A percentile compares a stretch with the other conserved stretches of the same genome.
Conservation (phyloP, 2,329 filamentous ascomycete species). For the Apiospora marii region DNA sequence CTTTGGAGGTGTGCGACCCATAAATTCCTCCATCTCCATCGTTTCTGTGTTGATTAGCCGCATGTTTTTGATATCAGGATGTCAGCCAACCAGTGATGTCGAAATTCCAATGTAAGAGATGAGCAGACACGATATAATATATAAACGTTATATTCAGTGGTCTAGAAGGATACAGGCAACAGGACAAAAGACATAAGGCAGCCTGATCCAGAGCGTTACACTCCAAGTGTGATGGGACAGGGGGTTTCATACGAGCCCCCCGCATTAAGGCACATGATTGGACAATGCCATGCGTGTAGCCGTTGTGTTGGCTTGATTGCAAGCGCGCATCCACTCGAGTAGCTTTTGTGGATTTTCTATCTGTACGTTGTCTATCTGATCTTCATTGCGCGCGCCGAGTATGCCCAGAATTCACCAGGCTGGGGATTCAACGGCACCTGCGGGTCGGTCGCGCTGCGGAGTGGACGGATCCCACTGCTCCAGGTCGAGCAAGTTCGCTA, state of each 20-base stretch:
- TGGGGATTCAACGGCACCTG: neutral
- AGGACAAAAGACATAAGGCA: neutral
- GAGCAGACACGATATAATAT: neutral
- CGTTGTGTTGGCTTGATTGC: neutral
- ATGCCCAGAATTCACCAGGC: neutral
- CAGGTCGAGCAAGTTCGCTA: neutral
- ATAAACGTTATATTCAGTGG: neutral
- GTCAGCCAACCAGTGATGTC: too few species aligned
- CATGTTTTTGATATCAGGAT: neutral
- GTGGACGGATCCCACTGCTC: too few species aligned
- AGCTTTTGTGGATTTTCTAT: neutral
- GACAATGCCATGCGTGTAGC: neutral
- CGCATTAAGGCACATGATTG: neutral
- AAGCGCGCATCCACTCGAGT: neutral
- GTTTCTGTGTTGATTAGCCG: constrained; percentile 10
- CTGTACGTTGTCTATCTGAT: neutral
- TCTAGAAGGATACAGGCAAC: neutral
- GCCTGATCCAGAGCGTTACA: neutral
- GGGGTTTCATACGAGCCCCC: neutral
- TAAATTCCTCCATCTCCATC: constrained; percentile 9
- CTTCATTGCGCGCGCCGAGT: neutral
- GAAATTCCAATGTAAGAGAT: neutral
- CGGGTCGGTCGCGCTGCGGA: neutral
- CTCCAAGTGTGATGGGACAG: neutral
- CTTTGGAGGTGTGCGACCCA: neutral